Percentiles rank a stretch among this genome's conserved stretches.
phyloP scores from a whole-genome alignment of 2,329 filamentous ascomycete genomes.

The Trichoderma cornu-damae region DNA sequence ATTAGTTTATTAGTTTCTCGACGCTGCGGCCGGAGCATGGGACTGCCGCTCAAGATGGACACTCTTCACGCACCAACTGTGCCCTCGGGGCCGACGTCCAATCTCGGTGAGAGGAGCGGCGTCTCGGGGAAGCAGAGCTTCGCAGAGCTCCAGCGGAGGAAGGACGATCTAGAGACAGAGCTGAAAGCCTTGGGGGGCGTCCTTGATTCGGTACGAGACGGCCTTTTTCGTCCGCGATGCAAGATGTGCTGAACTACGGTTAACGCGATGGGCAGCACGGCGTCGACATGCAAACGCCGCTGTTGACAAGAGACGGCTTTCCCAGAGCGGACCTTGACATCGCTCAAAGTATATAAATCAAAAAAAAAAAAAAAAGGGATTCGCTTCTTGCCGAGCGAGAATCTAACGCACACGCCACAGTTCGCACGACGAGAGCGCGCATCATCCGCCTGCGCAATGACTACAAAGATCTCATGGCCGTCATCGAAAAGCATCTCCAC shows the following conservation, averaged over 20 bases:
- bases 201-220: constrained; percentile 69
- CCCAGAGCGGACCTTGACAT: constrained; percentile 92
- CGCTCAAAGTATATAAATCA: constrained; percentile 69
- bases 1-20: not conserved
- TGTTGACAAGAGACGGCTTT: constrained; percentile 86
- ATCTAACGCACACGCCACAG: constrained; percentile 40
- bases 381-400: not conserved
- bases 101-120: constrained; percentile 52
- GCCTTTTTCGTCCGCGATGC: not conserved
- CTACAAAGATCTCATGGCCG: constrained; percentile 80
- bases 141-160: constrained; percentile 74
- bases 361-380: not conserved
- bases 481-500: constrained; percentile 81
- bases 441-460: constrained; percentile 91
- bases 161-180: constrained; percentile 79
- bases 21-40: not conserved
- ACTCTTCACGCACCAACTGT: constrained; percentile 56
- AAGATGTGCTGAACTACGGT: not conserved
- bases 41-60: constrained; percentile 39
- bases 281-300: constrained; percentile 83
- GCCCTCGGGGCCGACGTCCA: constrained; percentile 69
- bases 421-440: constrained; percentile 84
- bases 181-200: constrained; percentile 78
- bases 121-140: constrained; percentile 62
- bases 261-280: constrained; percentile 61